Evolutionary conservation across 495 filamentous ascomycete species (phyloP), one percentile per base, ranked within the genome.

Genomic region (Baudoinia panamericana): DNA sequence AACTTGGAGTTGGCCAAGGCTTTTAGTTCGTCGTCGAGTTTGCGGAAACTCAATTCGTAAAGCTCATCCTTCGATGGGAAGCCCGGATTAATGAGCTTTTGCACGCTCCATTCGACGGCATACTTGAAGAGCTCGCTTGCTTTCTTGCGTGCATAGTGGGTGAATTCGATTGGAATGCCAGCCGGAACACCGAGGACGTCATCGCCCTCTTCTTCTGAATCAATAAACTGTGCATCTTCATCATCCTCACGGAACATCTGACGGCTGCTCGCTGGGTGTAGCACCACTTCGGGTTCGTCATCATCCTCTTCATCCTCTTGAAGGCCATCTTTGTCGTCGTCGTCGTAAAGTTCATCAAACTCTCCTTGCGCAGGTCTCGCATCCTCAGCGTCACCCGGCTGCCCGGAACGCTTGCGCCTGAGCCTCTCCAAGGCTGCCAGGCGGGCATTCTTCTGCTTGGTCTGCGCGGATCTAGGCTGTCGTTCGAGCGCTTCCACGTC

Each of bases 41-140:
- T 88, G 19, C 58, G 58, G 59, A 88, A 87, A 0, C 83, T 78
- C 18, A 82, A 65, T 18, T 63, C 43, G 50, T 86, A 94, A 8
- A 85, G 59, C 2, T 65, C 60, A 39, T 83, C 74, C 1, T 70
- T 61, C 15, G 73, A 67, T 3, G 69, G 61, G 50, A 88, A 92
- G 0, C 69, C 75, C 2, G 83, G 83, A 48, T 88, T 80, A 28
- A 94, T 63, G 44, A 78, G 75, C 51, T 73, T 77, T 39, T 76
- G 73, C 2, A 93, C 75, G 58, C 88, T 76, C 83, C 83, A 93
- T 56, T 84, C 80, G 0, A 94, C 65, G 0, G 72, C 82, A 49
- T 78, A 71, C 27, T 73, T 74, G 62, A 94, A 93, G 42, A 86
- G 76, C 22, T 84, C 77, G 38, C 78, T 78, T 0, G 78, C 56